Conservation (phyloP, 768 basidiomycete genomes). For the Artomyces pyxidatus region DNA sequence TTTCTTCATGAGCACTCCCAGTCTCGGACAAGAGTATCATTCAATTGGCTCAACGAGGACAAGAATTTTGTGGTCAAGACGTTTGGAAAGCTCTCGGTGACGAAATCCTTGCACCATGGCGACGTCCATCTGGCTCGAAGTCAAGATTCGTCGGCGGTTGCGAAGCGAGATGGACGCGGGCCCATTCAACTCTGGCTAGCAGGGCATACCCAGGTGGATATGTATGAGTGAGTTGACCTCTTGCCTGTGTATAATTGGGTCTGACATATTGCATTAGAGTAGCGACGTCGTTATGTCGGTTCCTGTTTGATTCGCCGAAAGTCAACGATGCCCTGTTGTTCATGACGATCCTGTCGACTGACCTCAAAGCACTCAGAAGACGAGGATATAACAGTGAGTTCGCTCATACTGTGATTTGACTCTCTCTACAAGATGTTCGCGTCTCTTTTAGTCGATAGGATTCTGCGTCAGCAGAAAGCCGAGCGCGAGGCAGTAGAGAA, state of each 20-base stretch:
- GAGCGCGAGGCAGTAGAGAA: constrained; percentile 51
- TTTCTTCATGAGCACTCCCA: constrained; percentile 88
- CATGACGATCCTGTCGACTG: constrained; percentile 91
- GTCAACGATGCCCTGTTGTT: constrained; percentile 85
- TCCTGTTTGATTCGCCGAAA: constrained; percentile 71
- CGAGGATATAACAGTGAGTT: constrained; percentile 76
- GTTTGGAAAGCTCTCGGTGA: constrained; percentile 56
- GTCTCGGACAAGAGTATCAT: constrained; percentile 49
- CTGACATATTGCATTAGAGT: constrained; percentile 41
- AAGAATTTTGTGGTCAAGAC: constrained; percentile 64
- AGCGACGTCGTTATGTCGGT: constrained; percentile 71
- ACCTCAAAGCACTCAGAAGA: constrained; percentile 70
- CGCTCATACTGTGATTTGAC: not conserved
- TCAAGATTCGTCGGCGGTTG: constrained; percentile 70
- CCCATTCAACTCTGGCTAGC: constrained; percentile 77
- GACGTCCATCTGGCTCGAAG: constrained; percentile 39
- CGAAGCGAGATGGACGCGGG: constrained; percentile 41
- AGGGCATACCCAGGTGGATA: constrained; percentile 66
- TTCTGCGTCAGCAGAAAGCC: constrained; percentile 75
- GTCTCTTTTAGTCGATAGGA: constrained; percentile 65
- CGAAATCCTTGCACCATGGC: constrained; percentile 52
- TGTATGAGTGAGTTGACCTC: constrained; percentile 73
- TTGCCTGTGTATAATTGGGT: not conserved
- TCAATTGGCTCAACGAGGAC: constrained; percentile 55
- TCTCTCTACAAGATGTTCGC: constrained; percentile 18